phyloP scores from a whole-genome alignment of 352 stramenopile genomes.

The Blastocystis sp. region DNA sequence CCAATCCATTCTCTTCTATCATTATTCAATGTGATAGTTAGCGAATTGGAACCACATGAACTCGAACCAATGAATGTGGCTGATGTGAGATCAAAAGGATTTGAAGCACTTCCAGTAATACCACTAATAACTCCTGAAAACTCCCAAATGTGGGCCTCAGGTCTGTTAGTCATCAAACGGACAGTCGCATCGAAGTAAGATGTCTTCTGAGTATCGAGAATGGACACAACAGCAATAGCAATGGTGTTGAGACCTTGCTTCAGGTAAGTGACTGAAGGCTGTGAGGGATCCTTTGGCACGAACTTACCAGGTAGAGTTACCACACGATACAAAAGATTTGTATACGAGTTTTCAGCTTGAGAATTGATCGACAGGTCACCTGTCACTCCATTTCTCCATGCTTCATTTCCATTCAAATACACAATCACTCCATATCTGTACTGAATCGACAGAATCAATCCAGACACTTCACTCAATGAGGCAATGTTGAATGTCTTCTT shows the following conservation, averaged over 20 bases:
- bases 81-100: neutral
- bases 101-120: neutral
- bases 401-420: constrained; percentile 21
- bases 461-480: neutral
- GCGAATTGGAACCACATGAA: neutral
- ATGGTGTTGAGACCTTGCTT: neutral
- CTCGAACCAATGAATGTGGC: neutral
- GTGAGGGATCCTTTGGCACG: neutral
- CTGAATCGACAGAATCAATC: neutral
- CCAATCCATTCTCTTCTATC: constrained; percentile 12
- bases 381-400: constrained; percentile 34
- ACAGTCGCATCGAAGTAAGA: neutral
- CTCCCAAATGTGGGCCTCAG: neutral
- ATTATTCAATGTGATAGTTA: neutral
- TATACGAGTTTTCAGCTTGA: neutral
- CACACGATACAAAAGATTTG: constrained; percentile 4
- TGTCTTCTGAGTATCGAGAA: neutral
- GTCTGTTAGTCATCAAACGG: neutral
- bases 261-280: neutral
- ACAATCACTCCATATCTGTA: constrained; percentile 39
- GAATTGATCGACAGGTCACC: constrained; percentile 18
- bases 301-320: neutral
- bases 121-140: neutral
- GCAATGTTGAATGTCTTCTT: constrained; percentile 36
- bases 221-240: neutral